These are phyloP conservation scores for Phyllosticta ampelicida DNA, from an alignment of 2,329 filamentous ascomycete species.

Conservation along the genomic window DNA sequence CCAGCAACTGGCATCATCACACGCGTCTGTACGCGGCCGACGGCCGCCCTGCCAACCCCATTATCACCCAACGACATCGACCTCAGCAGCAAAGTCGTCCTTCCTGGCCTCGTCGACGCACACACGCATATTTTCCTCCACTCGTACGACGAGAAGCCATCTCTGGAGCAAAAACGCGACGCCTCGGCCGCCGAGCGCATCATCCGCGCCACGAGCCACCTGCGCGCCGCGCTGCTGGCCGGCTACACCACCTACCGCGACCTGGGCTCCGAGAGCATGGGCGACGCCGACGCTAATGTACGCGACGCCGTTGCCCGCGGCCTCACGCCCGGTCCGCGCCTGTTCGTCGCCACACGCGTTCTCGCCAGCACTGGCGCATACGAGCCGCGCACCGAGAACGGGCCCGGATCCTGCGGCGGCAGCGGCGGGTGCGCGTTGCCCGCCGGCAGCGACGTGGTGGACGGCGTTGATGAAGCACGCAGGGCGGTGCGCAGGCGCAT, in stretches of 20 bases:
- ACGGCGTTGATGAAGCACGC: conserved; percentile 36
- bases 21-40: conserved; percentile 20
- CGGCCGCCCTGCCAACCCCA: conserved; percentile 15
- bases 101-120: conserved; percentile 45
- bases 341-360: conserved; percentile 45
- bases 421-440: conserved; percentile 22
- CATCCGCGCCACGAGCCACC: conserved; percentile 44
- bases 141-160: conserved; percentile 27
- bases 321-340: conserved; percentile 42
- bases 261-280: conserved; percentile 43
- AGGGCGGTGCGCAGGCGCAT: conserved; percentile 21
- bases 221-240: conserved; percentile 41
- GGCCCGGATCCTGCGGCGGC: conserved; percentile 7
- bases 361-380: conserved; percentile 42
- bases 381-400: conserved; percentile 40
- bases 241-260: conserved; percentile 51
- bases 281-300: conserved; percentile 40
- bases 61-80: conserved; percentile 37
- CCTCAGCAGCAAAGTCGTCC: conserved; percentile 39
- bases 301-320: conserved; percentile 46
- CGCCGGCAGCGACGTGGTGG: conserved; percentile 34
- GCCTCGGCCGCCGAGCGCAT: conserved; percentile 47
- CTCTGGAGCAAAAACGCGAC: conserved; percentile 44
- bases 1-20: conserved; percentile 32
- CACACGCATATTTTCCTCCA: conserved; percentile 49